Conservation (phyloP, 2,329 filamentous ascomycete species). For the Ophiostoma perfectum region DNA sequence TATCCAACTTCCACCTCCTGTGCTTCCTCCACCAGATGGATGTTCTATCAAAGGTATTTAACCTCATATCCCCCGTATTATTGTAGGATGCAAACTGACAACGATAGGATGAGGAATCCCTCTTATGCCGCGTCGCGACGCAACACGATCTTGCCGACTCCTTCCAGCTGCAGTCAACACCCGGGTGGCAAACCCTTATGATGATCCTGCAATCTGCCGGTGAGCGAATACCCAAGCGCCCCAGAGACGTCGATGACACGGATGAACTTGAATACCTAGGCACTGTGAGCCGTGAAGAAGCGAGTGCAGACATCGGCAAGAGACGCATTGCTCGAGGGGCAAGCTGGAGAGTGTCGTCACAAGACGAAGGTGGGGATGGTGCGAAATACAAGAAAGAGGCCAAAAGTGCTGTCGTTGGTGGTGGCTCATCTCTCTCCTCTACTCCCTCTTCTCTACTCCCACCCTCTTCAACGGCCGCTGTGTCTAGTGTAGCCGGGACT, state of each 20-base stretch:
- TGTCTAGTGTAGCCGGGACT: neutral
- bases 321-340: slow-evolving; percentile 14
- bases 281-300: slow-evolving; percentile 9
- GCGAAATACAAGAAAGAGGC: neutral
- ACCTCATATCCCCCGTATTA: neutral
- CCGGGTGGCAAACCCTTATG: slow-evolving; percentile 90
- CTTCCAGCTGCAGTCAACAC: slow-evolving; percentile 75
- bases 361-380: slow-evolving; percentile 11
- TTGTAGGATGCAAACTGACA: slow-evolving; percentile 11
- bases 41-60: slow-evolving; percentile 72
- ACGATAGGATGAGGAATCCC: slow-evolving; percentile 74
- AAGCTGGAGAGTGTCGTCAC: slow-evolving; percentile 4
- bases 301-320: slow-evolving; percentile 6
- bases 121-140: slow-evolving; percentile 79
- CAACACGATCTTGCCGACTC: slow-evolving; percentile 74
- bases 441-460: slow-evolving; percentile 12
- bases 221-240: slow-evolving; percentile 82
- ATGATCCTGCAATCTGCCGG: slow-evolving; percentile 93
- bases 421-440: slow-evolving; percentile 10
- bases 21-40: slow-evolving; percentile 76
- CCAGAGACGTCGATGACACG: slow-evolving; percentile 18
- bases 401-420: neutral
- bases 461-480: neutral
- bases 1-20: slow-evolving; percentile 94
- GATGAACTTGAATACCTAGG: slow-evolving; percentile 23